Base-by-base conservation (phyloP, 2,329 filamentous ascomycete genomes). In the Fusarium sp. region DNA sequence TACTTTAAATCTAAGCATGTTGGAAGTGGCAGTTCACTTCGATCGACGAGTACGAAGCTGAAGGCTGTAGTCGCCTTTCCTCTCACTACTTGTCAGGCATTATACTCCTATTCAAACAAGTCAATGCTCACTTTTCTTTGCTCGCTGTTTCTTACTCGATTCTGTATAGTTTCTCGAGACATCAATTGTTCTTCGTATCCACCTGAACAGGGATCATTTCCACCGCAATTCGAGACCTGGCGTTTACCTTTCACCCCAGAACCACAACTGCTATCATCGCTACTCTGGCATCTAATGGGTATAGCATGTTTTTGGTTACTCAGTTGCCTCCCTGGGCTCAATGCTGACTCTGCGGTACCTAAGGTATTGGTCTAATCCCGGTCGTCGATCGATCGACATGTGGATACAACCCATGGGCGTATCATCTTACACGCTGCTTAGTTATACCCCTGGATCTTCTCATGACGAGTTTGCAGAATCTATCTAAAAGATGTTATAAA, bases 401-500 rank as follows among this genome's bases (percentile, higher is more conserved):
- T 60, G 55, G 57, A 35, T 39, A 39, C 41, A 38, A 13, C 10
- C 10, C 31, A 36, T 13, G 41, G 32, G 25, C 57, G 57, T 60
- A 60, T 60, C 57, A 60, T 60, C 55, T 60, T 60, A 60, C 57
- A 60, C 55, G 57, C 42, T 60, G 29, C 28, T 43, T 38, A n/a
- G n/a, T n/a, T n/a, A 26, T 43, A 13, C 38, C 52, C 46, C 52
- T 38, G 47, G 38, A 36, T 12, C 10, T 12, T 7, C 5, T 11
- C 31, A 32, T 32, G 2, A 31, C 29, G 19, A 19, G 19, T 19
- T 19, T 19, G 3, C 19, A 19, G 19, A 19, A 19, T 19, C 19
- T 19, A 19, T 19, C 19, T 19, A 19, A 19, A 19, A 19, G 19
- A 19, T 19, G 19, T 19, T 19, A 19, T 19, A 19, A 19, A 19